Evolutionary conservation across 2,329 filamentous ascomycete genomes (phyloP).

Genomic region (Colletotrichum sp.): DNA sequence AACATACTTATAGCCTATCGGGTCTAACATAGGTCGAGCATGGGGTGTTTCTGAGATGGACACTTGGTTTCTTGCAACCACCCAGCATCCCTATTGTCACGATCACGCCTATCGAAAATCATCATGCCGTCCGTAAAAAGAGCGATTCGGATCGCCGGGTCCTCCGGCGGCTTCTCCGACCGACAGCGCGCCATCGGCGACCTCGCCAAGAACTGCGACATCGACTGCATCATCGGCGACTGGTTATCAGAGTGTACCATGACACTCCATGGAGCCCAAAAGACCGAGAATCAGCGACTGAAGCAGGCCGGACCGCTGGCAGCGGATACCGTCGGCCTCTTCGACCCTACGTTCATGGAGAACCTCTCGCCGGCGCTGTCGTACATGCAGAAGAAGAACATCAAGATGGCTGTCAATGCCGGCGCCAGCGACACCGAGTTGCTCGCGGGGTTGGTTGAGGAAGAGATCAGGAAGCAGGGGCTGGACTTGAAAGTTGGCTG

Average conservation of each 20-base stretch:
- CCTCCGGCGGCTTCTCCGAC: slow-evolving; percentile 42
- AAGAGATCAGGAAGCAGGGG: slow-evolving; percentile 31
- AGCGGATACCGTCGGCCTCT: slow-evolving; percentile 24
- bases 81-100: accelerated
- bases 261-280: slow-evolving; percentile 24
- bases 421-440: slow-evolving; percentile 40
- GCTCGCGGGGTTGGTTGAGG: slow-evolving; percentile 33
- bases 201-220: slow-evolving; percentile 40
- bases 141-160: slow-evolving; percentile 42
- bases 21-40: background rate
- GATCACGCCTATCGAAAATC: background rate
- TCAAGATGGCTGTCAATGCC: slow-evolving; percentile 43
- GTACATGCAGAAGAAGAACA: slow-evolving; percentile 30
- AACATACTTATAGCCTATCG: background rate
- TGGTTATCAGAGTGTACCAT: slow-evolving; percentile 37
- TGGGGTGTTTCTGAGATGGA: background rate
- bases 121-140: slow-evolving; percentile 32
- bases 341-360: slow-evolving; percentile 36
- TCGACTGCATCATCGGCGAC: slow-evolving; percentile 34
- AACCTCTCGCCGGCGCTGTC: slow-evolving; percentile 32
- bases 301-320: slow-evolving; percentile 23
- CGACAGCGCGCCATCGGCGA: slow-evolving; percentile 44
- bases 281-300: slow-evolving; percentile 27
- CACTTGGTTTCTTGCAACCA: background rate
- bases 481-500: slow-evolving; percentile 38